phyloP scores from a whole-genome alignment of 768 basidiomycete species.

The Boletus eberwhitei region DNA sequence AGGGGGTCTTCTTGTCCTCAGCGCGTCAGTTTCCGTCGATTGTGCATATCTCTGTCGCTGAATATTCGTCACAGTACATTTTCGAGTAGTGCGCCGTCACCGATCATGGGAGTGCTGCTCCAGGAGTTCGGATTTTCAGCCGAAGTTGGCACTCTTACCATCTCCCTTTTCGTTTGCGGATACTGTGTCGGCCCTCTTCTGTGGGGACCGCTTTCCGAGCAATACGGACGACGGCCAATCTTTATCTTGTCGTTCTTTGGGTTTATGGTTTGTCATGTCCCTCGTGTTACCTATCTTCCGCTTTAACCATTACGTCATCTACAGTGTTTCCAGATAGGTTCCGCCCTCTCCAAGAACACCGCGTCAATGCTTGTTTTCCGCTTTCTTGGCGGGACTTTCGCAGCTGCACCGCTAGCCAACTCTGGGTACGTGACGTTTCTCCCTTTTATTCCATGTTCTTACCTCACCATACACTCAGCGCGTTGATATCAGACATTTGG shows the following conservation, averaged over 20 bases:
- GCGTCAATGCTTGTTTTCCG: conserved; percentile 64
- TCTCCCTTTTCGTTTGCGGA: conserved; percentile 67
- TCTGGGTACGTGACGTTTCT: conserved; percentile 46
- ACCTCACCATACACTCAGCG: conserved; percentile 30
- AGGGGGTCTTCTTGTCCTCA: conserved; percentile 49
- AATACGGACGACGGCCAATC: conserved; percentile 57
- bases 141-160: conserved; percentile 51
- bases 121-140: conserved; percentile 46
- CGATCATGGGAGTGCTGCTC: conserved; percentile 43
- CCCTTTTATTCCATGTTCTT: not conserved
- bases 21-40: conserved; percentile 40
- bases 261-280: conserved; percentile 42
- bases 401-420: conserved; percentile 66
- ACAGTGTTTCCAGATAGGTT: conserved; percentile 60
- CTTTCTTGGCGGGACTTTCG: conserved; percentile 68
- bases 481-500: conserved; percentile 59
- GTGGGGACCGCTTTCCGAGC: conserved; percentile 55
- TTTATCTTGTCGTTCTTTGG: conserved; percentile 55
- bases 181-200: conserved; percentile 61
- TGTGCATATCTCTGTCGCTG: not conserved
- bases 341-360: conserved; percentile 59
- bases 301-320: not conserved
- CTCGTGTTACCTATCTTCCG: not conserved
- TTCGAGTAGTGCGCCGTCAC: conserved; percentile 57
- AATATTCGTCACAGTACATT: conserved; percentile 45